Evolutionary conservation across 345 rosid species (phyloP).

Genomic region (Firmiana major): DNA sequence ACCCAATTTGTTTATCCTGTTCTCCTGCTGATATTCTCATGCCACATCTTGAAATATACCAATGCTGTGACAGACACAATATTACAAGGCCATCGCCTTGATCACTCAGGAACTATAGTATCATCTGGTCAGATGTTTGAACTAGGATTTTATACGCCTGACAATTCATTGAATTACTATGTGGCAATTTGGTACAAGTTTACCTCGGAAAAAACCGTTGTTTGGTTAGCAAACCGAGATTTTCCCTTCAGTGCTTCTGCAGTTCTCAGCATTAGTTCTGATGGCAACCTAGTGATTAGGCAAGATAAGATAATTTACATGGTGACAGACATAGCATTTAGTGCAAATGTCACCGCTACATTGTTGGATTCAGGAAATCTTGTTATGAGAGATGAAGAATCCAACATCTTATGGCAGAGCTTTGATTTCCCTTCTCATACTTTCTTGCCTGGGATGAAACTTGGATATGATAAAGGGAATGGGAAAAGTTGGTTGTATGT

Average conservation of each 20-base stretch:
- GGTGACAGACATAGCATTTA: neutral
- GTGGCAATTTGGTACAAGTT: slow-evolving; percentile 44
- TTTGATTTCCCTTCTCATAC: slow-evolving; percentile 47
- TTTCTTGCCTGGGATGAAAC: slow-evolving; percentile 38
- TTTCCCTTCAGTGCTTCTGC: slow-evolving; percentile 25
- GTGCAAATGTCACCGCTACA: slow-evolving; percentile 21
- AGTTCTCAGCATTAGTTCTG: slow-evolving; percentile 16
- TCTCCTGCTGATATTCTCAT: neutral
- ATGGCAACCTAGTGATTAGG: slow-evolving; percentile 30
- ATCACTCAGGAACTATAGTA: neutral
- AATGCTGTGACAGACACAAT: neutral
- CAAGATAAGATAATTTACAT: neutral
- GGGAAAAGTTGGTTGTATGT: slow-evolving; percentile 1
- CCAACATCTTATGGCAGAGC: slow-evolving; percentile 33
- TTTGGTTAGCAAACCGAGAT: slow-evolving; percentile 52
- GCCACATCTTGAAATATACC: neutral
- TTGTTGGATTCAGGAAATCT: slow-evolving; percentile 45
- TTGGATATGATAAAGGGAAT: slow-evolving; percentile 27
- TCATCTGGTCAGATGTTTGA: slow-evolving; percentile 28
- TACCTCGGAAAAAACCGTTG: slow-evolving; percentile 14
- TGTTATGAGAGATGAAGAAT: slow-evolving; percentile 21
- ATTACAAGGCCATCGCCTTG: neutral
- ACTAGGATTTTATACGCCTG: slow-evolving; percentile 29
- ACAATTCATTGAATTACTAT: slow-evolving; percentile 27
- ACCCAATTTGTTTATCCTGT: neutral